phyloP scores from a whole-genome alignment of 2,329 filamentous ascomycete genomes.

The Ceratocystiopsis sp. region DNA sequence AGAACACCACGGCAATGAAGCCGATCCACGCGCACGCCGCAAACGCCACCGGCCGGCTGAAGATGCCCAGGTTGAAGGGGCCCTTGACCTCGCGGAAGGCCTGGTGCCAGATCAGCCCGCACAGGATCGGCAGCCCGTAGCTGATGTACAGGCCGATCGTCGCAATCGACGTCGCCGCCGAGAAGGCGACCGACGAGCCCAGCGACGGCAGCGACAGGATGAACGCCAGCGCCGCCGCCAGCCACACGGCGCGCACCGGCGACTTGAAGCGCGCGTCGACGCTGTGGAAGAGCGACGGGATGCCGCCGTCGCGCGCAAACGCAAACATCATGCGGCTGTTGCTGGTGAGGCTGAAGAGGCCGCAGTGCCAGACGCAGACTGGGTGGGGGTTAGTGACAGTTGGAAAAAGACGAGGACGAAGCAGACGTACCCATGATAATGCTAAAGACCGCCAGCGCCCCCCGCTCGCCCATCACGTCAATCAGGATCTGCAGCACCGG shows the following conservation, averaged over 20 bases:
- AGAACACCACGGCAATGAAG: constrained; percentile 40
- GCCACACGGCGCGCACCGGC: constrained; percentile 36
- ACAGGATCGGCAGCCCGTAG: constrained; percentile 39
- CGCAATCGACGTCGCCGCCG: constrained; percentile 40
- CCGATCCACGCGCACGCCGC: constrained; percentile 32
- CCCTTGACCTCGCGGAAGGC: constrained; percentile 34
- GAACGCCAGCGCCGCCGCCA: constrained; percentile 35
- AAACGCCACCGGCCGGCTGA: constrained; percentile 29
- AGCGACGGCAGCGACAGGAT: constrained; percentile 37
- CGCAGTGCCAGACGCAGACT: constrained; percentile 44
- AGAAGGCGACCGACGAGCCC: constrained; percentile 36
- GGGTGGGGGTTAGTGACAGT: not conserved
- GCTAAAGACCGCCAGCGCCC: constrained; percentile 36
- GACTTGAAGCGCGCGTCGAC: constrained; percentile 31
- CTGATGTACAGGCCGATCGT: constrained; percentile 41
- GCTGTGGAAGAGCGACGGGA: constrained; percentile 35
- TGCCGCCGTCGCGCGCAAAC: constrained; percentile 36
- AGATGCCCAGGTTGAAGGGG: constrained; percentile 32
- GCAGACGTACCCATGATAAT: constrained; percentile 27
- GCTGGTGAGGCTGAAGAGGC: constrained; percentile 38
- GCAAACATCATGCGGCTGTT: constrained; percentile 45
- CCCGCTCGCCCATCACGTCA: constrained; percentile 36
- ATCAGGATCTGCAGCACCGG: constrained; percentile 42
- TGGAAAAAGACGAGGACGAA: not conserved
- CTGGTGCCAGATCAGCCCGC: constrained; percentile 32